phyloP scores from a whole-genome alignment of 768 basidiomycete genomes.

The Podaxis sp. region DNA sequence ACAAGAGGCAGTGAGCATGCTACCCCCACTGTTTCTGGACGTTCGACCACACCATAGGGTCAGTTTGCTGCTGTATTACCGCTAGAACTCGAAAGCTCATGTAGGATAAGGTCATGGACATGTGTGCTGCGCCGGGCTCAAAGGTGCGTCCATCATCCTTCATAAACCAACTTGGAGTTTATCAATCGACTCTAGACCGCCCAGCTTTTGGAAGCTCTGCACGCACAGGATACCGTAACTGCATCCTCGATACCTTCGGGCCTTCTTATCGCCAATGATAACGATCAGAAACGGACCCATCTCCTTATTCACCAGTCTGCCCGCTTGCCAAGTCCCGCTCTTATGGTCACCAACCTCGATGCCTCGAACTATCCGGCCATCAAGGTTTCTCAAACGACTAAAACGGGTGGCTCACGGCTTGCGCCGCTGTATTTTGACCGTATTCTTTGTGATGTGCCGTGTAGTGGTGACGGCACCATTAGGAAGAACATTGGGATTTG shows the following conservation, averaged over 20 bases:
- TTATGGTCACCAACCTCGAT: constrained; percentile 96
- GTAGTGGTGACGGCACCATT: constrained; percentile 95
- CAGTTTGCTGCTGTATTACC: constrained; percentile 20
- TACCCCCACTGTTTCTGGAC: constrained; percentile 94
- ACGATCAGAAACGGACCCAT: constrained; percentile 90
- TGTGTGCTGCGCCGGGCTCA: constrained; percentile 98
- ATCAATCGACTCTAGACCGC: constrained; percentile 60
- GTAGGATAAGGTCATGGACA: constrained; percentile 73
- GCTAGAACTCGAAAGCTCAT: constrained; percentile 1
- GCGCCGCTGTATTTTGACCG: constrained; percentile 80
- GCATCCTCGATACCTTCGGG: constrained; percentile 75
- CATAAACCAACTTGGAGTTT: background rate
- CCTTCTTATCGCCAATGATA: constrained; percentile 92
- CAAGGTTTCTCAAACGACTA: constrained; percentile 40
- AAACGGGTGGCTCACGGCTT: constrained; percentile 31
- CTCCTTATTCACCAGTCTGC: constrained; percentile 98
- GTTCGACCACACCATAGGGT: constrained; percentile 91
- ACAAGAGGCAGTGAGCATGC: constrained; percentile 98
- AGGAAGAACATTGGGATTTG: constrained; percentile 95
- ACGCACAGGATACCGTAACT: constrained; percentile 68
- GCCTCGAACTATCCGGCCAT: constrained; percentile 82
- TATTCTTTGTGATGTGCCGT: constrained; percentile 96
- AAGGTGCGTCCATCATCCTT: constrained; percentile 51
- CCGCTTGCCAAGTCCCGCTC: constrained; percentile 84
- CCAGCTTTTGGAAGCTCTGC: constrained; percentile 93